phyloP scores from a whole-genome alignment of 495 filamentous ascomycete genomes.

The Lophium mytilinum region DNA sequence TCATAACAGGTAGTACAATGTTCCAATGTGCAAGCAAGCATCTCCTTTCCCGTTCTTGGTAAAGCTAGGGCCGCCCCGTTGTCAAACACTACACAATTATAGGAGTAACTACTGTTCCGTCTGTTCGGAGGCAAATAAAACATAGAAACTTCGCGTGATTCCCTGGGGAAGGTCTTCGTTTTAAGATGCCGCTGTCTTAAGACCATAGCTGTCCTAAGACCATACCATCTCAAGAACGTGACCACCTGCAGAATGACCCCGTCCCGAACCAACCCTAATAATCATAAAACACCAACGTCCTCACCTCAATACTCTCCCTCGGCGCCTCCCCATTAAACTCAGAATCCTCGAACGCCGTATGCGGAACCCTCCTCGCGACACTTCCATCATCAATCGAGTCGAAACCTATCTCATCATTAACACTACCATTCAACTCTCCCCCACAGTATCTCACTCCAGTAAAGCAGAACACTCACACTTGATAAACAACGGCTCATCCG shows the following conservation, averaged over 20 bases:
- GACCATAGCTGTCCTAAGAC: not conserved
- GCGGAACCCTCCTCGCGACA: constrained; percentile 54
- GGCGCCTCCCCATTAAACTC: constrained; percentile 44
- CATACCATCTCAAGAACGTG: not conserved
- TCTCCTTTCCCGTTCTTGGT: too few relatives aligned
- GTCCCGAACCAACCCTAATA: not conserved
- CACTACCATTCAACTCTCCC: constrained; percentile 44
- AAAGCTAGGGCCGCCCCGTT: not conserved
- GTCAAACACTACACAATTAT: not conserved
- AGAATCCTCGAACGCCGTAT: constrained; percentile 73
- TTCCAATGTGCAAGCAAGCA: too few relatives aligned
- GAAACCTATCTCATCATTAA: constrained; percentile 68
- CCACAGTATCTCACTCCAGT: constrained; percentile 64
- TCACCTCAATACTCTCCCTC: constrained; percentile 83
- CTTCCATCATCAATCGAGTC: constrained; percentile 54
- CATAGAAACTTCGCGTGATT: not conserved
- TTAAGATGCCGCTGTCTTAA: not conserved
- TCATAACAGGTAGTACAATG: too few relatives aligned
- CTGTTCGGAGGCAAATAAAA: not conserved
- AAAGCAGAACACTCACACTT: constrained; percentile 28
- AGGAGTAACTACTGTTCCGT: not conserved
- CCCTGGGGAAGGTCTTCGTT: not conserved
- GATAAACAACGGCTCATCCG: constrained; percentile 18
- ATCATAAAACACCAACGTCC: constrained; percentile 65
- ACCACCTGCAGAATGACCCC: not conserved